phyloP scores from a whole-genome alignment of 441 rosid genomes.

The Populus hybrid region DNA sequence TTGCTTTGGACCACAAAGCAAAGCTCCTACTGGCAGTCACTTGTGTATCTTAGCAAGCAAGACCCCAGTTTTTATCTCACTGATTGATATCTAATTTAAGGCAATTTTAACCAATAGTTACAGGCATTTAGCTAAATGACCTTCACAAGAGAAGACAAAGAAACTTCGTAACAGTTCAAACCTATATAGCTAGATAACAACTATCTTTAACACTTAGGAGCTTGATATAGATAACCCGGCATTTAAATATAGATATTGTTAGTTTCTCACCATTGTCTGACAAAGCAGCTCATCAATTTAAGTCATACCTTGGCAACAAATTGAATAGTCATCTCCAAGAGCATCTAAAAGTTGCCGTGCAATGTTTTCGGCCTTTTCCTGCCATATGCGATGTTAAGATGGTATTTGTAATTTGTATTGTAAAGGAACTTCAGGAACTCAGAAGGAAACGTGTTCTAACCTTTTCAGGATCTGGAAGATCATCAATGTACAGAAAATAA shows the following conservation, averaged over 20 bases:
- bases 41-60: background rate
- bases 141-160: background rate
- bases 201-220: background rate
- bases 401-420: background rate
- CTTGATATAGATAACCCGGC: background rate
- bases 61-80: background rate
- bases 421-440: background rate
- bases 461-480: conserved; percentile 64
- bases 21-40: background rate
- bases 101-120: background rate
- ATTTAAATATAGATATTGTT: background rate
- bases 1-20: background rate
- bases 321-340: conserved; percentile 74
- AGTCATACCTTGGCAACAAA: conserved; percentile 70
- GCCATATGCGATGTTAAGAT: conserved; percentile 8
- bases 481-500: conserved; percentile 75
- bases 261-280: background rate
- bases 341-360: conserved; percentile 65
- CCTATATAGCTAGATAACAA: background rate
- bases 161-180: background rate
- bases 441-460: conserved; percentile 31
- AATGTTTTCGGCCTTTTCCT: conserved; percentile 61
- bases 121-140: background rate
- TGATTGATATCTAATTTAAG: background rate
- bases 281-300: background rate